Percentiles rank a stretch among this genome's conserved stretches.
Conservation (phyloP, 2,329 filamentous ascomycete species). For the Mollisia scopiformis region DNA sequence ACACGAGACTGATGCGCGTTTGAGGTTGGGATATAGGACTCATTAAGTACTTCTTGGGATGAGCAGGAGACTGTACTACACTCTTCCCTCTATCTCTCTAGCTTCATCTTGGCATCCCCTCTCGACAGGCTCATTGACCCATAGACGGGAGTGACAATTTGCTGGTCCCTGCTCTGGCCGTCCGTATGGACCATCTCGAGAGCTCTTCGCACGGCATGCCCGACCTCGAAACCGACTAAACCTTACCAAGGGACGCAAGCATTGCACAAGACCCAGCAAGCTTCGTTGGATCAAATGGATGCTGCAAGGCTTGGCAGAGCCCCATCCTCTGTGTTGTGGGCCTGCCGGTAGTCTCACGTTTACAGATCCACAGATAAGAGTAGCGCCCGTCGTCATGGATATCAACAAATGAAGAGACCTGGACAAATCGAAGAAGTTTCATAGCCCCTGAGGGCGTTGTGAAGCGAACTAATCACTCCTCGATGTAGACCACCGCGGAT, state of each 20-base stretch:
- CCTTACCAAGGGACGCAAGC: slow-evolving; percentile 7
- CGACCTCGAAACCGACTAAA: slow-evolving; percentile 12
- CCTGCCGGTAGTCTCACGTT: slow-evolving; percentile 17
- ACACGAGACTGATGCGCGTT: slow-evolving; percentile 5
- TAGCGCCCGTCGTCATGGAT: slow-evolving; percentile 15
- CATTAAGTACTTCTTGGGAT: slow-evolving; percentile 21
- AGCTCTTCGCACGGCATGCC: slow-evolving; percentile 14
- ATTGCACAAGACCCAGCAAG: slow-evolving; percentile 13
- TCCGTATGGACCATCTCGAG: not conserved
- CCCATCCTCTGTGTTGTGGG: not conserved
- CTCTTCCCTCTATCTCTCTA: slow-evolving; percentile 21
- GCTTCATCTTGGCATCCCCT: slow-evolving; percentile 8
- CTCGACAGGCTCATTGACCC: not conserved
- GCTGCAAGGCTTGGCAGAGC: not conserved
- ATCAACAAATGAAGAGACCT: slow-evolving; percentile 12
- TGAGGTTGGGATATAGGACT: not conserved
- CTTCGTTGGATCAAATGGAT: slow-evolving; percentile 21
- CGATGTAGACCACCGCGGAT: not conserved
- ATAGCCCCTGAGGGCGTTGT: not conserved
- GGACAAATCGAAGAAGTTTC: not conserved
- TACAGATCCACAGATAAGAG: slow-evolving; percentile 29
- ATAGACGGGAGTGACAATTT: slow-evolving; percentile 4
- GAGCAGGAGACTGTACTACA: not conserved
- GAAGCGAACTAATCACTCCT: not conserved
- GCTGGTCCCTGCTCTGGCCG: slow-evolving; percentile 8